These are phyloP conservation scores for Penicillium samsonianum DNA, from an alignment of 495 filamentous ascomycete species.

Conservation along the genomic window DNA sequence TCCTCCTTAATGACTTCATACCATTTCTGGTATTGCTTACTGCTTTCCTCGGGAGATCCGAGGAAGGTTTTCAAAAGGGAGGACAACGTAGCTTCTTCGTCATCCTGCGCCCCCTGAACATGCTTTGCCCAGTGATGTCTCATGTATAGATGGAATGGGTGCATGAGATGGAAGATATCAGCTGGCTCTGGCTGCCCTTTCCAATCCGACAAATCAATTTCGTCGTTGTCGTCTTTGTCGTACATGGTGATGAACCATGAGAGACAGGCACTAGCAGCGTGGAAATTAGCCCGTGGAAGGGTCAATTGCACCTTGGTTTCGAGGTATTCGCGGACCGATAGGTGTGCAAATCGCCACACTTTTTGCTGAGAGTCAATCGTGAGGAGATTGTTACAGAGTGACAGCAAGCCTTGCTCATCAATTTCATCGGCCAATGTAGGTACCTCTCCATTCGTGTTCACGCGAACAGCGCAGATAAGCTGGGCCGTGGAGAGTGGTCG, in stretches of 20 bases:
- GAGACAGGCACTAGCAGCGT: slow-evolving; percentile 22
- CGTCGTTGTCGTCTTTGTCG: neutral
- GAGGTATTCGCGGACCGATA: slow-evolving; percentile 34
- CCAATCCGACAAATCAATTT: neutral
- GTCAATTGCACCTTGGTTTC: slow-evolving; percentile 15
- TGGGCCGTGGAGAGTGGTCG: slow-evolving; percentile 21
- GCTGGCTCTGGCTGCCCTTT: slow-evolving; percentile 1
- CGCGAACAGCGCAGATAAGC: slow-evolving; percentile 18
- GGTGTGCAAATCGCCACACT: slow-evolving; percentile 35
- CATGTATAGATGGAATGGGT: slow-evolving; percentile 27
- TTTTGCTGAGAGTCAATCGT: slow-evolving; percentile 26
- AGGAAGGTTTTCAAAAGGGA: slow-evolving; percentile 32
- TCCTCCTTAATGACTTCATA: slow-evolving; percentile 5
- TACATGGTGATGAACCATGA: neutral
- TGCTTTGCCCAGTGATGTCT: slow-evolving; percentile 30
- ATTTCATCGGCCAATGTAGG: slow-evolving; percentile 11
- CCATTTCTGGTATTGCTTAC: slow-evolving; percentile 33
- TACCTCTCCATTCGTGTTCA: slow-evolving; percentile 7
- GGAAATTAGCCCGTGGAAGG: slow-evolving; percentile 9
- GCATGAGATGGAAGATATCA: slow-evolving; percentile 9
- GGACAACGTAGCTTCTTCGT: slow-evolving; percentile 12
- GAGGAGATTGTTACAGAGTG: slow-evolving; percentile 34
- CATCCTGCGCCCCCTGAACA: slow-evolving; percentile 19
- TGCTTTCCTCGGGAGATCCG: slow-evolving; percentile 29
- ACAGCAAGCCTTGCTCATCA: slow-evolving; percentile 23